These are phyloP conservation scores for Rhodotorula sphaerocarpa DNA, from an alignment of 768 basidiomycete genomes.

Conservation along the genomic window DNA sequence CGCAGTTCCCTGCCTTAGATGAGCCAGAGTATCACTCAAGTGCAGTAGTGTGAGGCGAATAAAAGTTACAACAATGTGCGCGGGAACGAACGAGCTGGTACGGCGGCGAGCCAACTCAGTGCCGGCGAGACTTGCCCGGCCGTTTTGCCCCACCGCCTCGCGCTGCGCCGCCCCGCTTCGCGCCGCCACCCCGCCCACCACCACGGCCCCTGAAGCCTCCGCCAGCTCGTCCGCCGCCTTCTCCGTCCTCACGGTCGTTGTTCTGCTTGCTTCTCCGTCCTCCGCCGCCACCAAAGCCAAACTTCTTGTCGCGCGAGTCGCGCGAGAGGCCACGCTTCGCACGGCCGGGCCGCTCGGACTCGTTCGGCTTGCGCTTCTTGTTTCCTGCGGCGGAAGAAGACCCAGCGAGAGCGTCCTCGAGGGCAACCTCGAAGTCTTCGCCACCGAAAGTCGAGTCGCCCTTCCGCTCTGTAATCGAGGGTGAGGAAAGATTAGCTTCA, in stretches of 20 bases:
- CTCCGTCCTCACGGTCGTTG: conserved; percentile 20
- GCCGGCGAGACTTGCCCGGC: conserved; percentile 25
- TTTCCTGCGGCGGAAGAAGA: conserved; percentile 48
- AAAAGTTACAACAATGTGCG: no score
- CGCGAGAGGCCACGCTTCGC: conserved; percentile 50
- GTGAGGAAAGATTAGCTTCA: background rate
- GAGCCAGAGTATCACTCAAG: no score
- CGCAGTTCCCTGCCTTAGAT: no score
- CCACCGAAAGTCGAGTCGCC: conserved; percentile 54
- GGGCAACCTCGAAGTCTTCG: conserved; percentile 74
- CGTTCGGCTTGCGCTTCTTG: conserved; percentile 49
- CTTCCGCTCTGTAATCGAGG: conserved; percentile 59
- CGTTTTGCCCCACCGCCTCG: conserved; percentile 39
- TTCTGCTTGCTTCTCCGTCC: conserved; percentile 37
- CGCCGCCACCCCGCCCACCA: background rate
- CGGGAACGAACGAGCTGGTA: background rate
- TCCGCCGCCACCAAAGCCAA: conserved; percentile 52
- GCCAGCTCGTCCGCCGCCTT: background rate
- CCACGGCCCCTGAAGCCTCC: background rate
- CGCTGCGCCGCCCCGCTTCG: conserved; percentile 3
- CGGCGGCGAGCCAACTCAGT: background rate
- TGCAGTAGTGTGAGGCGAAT: no score
- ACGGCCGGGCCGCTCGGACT: conserved; percentile 32
- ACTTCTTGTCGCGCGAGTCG: conserved; percentile 65
- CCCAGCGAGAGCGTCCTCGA: conserved; percentile 76